Percentiles rank a stretch among this genome's conserved stretches.
Conservation (phyloP, 202 grass and related monocot genomes). For the Carex arenaria region DNA sequence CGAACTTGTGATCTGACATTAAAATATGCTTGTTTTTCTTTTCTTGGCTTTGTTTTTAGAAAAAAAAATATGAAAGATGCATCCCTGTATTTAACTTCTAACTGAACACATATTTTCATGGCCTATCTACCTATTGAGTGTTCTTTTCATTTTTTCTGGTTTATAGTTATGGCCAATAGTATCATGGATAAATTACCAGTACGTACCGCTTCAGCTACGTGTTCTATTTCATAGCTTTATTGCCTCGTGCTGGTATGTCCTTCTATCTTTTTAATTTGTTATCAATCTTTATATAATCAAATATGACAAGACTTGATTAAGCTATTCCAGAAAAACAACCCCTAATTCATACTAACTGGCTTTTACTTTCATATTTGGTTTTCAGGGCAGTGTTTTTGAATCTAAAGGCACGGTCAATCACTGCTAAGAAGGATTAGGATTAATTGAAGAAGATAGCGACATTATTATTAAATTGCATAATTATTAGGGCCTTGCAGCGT, state of each 20-base stretch:
- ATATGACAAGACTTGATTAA: background rate
- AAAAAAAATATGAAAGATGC: background rate
- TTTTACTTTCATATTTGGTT: constrained; percentile 24
- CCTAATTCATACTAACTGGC: background rate
- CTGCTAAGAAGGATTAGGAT: constrained; percentile 48
- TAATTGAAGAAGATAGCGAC: background rate
- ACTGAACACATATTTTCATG: background rate
- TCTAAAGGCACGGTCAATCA: constrained; percentile 72
- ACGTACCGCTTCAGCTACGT: constrained; percentile 90
- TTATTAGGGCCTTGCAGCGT: background rate
- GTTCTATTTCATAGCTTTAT: constrained; percentile 80
- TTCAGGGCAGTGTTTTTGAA: constrained; percentile 76
- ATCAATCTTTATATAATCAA: constrained; percentile 1
- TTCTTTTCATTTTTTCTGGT: constrained; percentile 4
- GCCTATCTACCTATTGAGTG: background rate
- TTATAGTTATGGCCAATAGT: constrained; percentile 93
- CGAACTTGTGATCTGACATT: background rate
- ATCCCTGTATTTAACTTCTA: background rate
- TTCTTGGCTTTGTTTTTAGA: background rate
- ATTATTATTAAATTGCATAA: background rate
- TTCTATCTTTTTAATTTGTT: background rate
- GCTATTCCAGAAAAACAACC: background rate
- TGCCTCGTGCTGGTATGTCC: constrained; percentile 69
- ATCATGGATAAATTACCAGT: constrained; percentile 85
- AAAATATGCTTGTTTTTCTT: background rate